phyloP scores from a whole-genome alignment of 306 rosid species.

The Cucurbita moschata region DNA sequence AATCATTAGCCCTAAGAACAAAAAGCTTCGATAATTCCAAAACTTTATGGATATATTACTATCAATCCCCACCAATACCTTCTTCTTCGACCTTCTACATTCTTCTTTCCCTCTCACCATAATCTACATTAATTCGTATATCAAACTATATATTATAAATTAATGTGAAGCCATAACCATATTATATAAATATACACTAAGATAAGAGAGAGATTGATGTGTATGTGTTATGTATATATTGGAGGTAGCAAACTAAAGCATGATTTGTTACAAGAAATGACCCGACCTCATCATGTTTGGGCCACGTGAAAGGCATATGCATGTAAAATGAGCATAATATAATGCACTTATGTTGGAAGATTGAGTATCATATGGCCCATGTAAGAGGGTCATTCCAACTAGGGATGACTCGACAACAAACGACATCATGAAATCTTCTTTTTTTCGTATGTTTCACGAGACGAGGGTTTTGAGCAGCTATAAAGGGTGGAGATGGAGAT shows the following conservation, averaged over 20 bases:
- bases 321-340: constrained; percentile 10
- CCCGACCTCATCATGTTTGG: constrained; percentile 50
- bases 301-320: constrained; percentile 64
- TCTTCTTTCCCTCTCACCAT: neutral
- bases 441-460: no score
- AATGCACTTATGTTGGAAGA: constrained; percentile 6
- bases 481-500: no score
- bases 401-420: no score
- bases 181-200: neutral
- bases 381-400: neutral
- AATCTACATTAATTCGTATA: no score
- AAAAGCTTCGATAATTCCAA: constrained; percentile 20
- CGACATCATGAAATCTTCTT: no score
- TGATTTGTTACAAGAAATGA: constrained; percentile 8
- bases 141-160: neutral
- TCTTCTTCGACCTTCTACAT: neutral
- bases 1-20: constrained; percentile 9
- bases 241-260: neutral
- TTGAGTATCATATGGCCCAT: constrained; percentile 37
- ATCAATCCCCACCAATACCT: neutral
- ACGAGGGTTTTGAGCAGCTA: no score
- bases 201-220: neutral
- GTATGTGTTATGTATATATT: neutral
- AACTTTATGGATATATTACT: neutral
- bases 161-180: neutral